Evolutionary conservation across 768 basidiomycete genomes (phyloP).

Genomic region (Clavaria fumosa): DNA sequence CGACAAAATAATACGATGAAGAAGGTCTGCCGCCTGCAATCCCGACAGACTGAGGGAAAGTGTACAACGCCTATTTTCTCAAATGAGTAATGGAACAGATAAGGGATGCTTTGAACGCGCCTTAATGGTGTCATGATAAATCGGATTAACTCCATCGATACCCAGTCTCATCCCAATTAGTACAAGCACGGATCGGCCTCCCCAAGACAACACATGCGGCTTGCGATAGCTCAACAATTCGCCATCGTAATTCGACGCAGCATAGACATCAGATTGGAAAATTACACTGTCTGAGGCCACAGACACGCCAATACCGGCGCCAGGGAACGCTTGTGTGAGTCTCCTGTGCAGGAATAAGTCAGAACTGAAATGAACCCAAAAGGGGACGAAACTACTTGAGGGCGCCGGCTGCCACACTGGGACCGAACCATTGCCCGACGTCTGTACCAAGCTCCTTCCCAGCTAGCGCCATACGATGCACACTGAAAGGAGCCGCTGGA

Average conservation of each 20-base stretch:
- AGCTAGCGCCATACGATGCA: constrained; percentile 90
- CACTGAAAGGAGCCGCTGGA: constrained; percentile 76
- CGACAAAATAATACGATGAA: constrained; percentile 98
- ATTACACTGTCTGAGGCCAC: constrained; percentile 72
- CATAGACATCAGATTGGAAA: constrained; percentile 75
- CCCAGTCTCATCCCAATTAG: constrained; percentile 80
- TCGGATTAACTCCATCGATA: constrained; percentile 85
- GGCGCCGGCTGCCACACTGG: constrained; percentile 92
- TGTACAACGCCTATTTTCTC: constrained; percentile 53
- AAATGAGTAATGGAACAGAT: not conserved
- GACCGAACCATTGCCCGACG: constrained; percentile 96
- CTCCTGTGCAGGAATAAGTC: constrained; percentile 27
- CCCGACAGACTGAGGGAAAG: constrained; percentile 89
- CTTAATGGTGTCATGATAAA: constrained; percentile 73
- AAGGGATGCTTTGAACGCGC: constrained; percentile 14
- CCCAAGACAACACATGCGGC: constrained; percentile 34
- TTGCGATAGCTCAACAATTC: not conserved
- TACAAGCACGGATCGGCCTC: constrained; percentile 69
- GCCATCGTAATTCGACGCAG: constrained; percentile 40
- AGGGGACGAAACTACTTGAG: constrained; percentile 35
- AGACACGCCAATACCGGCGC: constrained; percentile 66
- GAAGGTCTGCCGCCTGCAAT: constrained; percentile 94
- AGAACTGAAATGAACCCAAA: not conserved
- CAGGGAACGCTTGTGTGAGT: constrained; percentile 64
- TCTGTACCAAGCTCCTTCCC: constrained; percentile 92